Base-by-base conservation (phyloP, 345 rosid species). In the Gossypium australe region DNA sequence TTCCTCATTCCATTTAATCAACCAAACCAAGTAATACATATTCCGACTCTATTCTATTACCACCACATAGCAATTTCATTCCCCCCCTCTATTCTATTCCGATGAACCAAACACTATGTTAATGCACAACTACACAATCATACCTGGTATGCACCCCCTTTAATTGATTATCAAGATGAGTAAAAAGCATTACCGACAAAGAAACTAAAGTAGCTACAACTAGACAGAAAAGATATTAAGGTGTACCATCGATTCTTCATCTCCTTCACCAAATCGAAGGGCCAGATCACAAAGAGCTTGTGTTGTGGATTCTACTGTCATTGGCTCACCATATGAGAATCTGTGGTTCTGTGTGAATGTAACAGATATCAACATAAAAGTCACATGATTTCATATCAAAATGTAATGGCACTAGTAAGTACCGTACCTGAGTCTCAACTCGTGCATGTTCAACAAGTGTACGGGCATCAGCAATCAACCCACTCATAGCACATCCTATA, bases 401-500 rank as follows among this genome's bases (percentile, higher is more conserved):
- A 14, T 47, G 73, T 52, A 49, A 53, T 51, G 13, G 67, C 74
- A 73, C 64, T 29, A 11, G 29, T 25, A 43, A 66, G 22, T 8
- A 60, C 0, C 71, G 41, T 76, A 95, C 99, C 85, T 95, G 99
- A 88, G 98, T 95, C 77, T 95, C 96, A 72, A 95, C 96, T 64
- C 98, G 90, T 47, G 97, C 99, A 89, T 95, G 99, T 80, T 93
- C 98, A 81, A 95, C 99, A 69, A 95, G 97, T 0, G 99, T 93
- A 48, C 96, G 97, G 0, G 98, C 98, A 74, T 94, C 98, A 41
- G 97, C 98, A 86, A 94, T 94, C 73, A 94, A 73, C 25, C 97
- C 98, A 57, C 98, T 94, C 99, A 94, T 94, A 52, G 99, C 98
- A 87, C 99, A 94, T 49, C 99, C 99, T 61, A 94, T 91, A 79